phyloP scores from a whole-genome alignment of 225 moss, liverwort and hornwort species.

The Anthoceros angustus region DNA sequence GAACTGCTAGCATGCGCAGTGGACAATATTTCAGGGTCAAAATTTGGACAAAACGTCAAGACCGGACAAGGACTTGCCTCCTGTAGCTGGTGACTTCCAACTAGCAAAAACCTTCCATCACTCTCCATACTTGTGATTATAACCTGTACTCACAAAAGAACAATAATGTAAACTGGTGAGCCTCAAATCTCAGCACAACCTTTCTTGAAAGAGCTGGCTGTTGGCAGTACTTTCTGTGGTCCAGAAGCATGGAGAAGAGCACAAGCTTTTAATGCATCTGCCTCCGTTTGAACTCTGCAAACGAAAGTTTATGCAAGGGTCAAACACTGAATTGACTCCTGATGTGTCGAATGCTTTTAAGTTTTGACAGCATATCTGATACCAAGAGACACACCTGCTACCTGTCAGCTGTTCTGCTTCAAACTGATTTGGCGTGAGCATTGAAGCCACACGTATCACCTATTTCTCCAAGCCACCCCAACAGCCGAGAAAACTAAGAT shows the following conservation, averaged over 20 bases:
- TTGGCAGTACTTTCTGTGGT: neutral
- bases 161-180: neutral
- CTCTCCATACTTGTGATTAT: conserved; percentile 78
- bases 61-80: conserved; percentile 26
- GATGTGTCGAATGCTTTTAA: neutral
- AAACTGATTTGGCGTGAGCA: conserved; percentile 86
- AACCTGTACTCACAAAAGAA: conserved; percentile 30
- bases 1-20: neutral
- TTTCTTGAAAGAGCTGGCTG: neutral
- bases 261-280: neutral
- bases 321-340: neutral
- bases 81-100: conserved; percentile 48
- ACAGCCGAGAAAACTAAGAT: no score
- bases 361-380: neutral
- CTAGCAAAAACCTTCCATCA: conserved; percentile 38
- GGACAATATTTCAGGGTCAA: neutral
- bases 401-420: conserved; percentile 75
- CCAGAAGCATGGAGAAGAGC: neutral
- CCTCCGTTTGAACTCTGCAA: neutral
- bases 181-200: neutral
- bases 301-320: neutral
- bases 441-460: conserved; percentile 56
- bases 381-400: conserved; percentile 30
- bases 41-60: neutral
- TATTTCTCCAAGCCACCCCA: conserved; percentile 12